Evolutionary conservation across 2,329 filamentous ascomycete genomes (phyloP).

Genomic region (Trichophyton mentagrophytes): DNA sequence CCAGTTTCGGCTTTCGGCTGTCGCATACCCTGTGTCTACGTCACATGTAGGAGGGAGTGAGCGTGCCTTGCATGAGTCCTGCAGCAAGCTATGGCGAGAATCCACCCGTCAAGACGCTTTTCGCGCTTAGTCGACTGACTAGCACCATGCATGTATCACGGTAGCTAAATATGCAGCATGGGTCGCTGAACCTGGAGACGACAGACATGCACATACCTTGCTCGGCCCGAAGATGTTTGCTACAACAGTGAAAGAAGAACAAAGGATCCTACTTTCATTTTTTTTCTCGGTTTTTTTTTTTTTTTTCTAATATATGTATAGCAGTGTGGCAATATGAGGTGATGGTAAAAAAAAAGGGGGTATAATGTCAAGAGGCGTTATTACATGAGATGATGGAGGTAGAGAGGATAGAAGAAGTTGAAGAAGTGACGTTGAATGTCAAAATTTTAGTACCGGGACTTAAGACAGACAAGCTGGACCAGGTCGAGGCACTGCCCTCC

Average conservation of each 20-base stretch:
- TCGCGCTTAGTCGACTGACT: neutral
- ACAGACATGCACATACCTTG: neutral
- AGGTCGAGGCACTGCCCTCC: neutral
- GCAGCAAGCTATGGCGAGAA: neutral
- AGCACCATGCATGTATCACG: neutral
- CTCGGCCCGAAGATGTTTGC: neutral
- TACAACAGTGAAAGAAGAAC: conserved; percentile 1
- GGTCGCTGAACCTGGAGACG: neutral
- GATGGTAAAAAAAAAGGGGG: neutral
- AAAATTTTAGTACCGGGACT: neutral
- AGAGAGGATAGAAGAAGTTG: neutral
- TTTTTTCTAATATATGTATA: neutral
- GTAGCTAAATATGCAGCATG: neutral
- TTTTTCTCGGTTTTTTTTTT: neutral
- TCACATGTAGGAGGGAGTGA: neutral
- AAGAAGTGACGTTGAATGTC: neutral
- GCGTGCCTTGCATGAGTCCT: neutral
- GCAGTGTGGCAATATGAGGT: neutral
- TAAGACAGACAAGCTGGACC: neutral
- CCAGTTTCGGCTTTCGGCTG: too few species aligned
- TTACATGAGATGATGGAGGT: neutral
- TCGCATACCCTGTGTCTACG: too few species aligned
- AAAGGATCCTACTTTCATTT: conserved; percentile 4
- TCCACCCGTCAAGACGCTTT: neutral
- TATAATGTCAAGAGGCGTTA: neutral